These are phyloP conservation scores for Hypoxylon sp. DNA, from an alignment of 2,329 filamentous ascomycete genomes.

Conservation along the genomic window DNA sequence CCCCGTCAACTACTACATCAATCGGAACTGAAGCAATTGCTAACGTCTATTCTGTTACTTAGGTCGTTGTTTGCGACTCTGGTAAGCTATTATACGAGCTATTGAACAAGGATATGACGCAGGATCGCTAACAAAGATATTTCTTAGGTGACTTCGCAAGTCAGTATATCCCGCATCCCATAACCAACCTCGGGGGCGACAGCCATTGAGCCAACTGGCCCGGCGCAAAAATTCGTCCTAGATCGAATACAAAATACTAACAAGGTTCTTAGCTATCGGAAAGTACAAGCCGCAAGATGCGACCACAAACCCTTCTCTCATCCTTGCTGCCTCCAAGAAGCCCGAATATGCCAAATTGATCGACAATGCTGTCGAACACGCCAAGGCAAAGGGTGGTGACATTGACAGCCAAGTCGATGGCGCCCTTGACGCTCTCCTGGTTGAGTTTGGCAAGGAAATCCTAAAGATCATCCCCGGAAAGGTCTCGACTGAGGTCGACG, in stretches of 20 bases:
- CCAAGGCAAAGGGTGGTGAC: constrained; percentile 79
- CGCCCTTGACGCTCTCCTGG: constrained; percentile 92
- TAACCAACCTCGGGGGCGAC: constrained; percentile 9
- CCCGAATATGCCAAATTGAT: constrained; percentile 94
- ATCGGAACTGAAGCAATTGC: constrained; percentile 31
- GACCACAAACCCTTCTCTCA: constrained; percentile 99
- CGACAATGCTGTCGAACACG: constrained; percentile 85
- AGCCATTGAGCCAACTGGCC: constrained; percentile 8
- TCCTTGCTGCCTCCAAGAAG: constrained; percentile 99
- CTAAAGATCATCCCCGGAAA: constrained; percentile 97
- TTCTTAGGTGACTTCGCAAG: constrained; percentile 80
- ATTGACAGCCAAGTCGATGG: constrained; percentile 88
- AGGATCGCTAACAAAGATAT: constrained; percentile 52
- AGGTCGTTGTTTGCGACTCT: constrained; percentile 98
- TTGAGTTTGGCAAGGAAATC: constrained; percentile 98
- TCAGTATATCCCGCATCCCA: constrained; percentile 63
- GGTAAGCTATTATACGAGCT: constrained; percentile 69
- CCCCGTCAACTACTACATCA: background rate
- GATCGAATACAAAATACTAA: constrained; percentile 33
- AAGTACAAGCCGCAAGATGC: constrained; percentile 99
- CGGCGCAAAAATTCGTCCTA: background rate
- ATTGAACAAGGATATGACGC: constrained; percentile 18
- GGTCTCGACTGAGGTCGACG: constrained; percentile 99
- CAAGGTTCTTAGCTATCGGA: constrained; percentile 79
- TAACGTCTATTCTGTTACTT: constrained; percentile 47